Evolutionary conservation across 768 basidiomycete species (phyloP).

Genomic region (Goffeauzyma gilvescens): DNA sequence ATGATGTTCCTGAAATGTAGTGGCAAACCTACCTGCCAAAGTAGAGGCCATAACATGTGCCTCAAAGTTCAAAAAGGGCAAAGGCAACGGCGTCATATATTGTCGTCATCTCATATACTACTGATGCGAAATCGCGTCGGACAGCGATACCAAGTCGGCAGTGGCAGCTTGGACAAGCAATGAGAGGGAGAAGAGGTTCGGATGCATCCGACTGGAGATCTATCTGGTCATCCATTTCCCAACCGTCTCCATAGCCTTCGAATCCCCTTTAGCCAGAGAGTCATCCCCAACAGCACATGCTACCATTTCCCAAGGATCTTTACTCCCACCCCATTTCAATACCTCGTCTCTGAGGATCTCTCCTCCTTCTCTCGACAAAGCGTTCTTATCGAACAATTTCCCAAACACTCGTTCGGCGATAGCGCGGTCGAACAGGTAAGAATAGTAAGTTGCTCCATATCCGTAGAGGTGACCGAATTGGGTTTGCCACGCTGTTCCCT

Average conservation of each 20-base stretch:
- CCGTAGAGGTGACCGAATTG: slow-evolving; percentile 90
- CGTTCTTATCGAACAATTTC: slow-evolving; percentile 49
- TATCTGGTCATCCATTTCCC: slow-evolving; percentile 47
- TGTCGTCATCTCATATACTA: too few relatives aligned
- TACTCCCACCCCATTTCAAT: slow-evolving; percentile 64
- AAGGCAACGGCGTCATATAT: too few relatives aligned
- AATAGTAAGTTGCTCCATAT: slow-evolving; percentile 95
- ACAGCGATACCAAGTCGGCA: too few relatives aligned
- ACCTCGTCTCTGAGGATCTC: slow-evolving; percentile 64
- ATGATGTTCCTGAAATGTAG: too few relatives aligned
- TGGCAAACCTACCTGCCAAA: too few relatives aligned
- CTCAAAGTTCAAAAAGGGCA: too few relatives aligned
- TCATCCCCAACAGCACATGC: slow-evolving; percentile 42
- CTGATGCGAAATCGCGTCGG: too few relatives aligned
- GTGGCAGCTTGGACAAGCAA: background rate
- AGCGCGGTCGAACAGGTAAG: slow-evolving; percentile 86
- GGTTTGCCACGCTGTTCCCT: slow-evolving; percentile 78
- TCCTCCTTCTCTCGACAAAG: slow-evolving; percentile 52
- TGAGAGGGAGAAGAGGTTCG: too few relatives aligned
- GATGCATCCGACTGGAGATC: background rate
- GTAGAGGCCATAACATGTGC: too few relatives aligned
- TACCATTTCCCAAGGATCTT: slow-evolving; percentile 87
- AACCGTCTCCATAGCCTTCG: slow-evolving; percentile 69
- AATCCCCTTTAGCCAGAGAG: slow-evolving; percentile 48
- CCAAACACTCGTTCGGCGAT: slow-evolving; percentile 85